phyloP scores from a whole-genome alignment of 2,329 filamentous ascomycete genomes.

The Penicillium sclerotiorum region DNA sequence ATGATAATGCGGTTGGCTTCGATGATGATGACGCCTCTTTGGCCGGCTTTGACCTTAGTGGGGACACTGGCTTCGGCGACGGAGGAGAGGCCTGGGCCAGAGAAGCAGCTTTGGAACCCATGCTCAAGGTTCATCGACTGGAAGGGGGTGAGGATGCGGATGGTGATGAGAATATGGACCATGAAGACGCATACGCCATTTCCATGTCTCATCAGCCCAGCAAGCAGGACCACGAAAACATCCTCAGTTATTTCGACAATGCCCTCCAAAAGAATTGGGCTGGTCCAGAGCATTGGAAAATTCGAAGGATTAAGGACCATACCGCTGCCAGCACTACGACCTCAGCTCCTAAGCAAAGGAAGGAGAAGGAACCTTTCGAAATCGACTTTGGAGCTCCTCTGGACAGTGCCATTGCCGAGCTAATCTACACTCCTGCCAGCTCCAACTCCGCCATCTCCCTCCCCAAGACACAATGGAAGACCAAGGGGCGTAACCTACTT shows the following conservation, averaged over 20 bases:
- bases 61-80: slow-evolving; percentile 85
- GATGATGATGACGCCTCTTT: slow-evolving; percentile 74
- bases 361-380: slow-evolving; percentile 95
- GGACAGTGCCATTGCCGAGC: slow-evolving; percentile 68
- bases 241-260: slow-evolving; percentile 97
- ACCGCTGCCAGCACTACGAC: slow-evolving; percentile 53
- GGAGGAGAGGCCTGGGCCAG: slow-evolving; percentile 94
- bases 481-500: slow-evolving; percentile 86
- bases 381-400: slow-evolving; percentile 85
- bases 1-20: slow-evolving; percentile 80
- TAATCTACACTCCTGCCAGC: slow-evolving; percentile 78
- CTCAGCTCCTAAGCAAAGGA: slow-evolving; percentile 64
- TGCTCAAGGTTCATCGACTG: slow-evolving; percentile 73
- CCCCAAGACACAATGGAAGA: slow-evolving; percentile 94
- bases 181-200: slow-evolving; percentile 74
- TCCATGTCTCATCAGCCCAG: slow-evolving; percentile 73
- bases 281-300: slow-evolving; percentile 98
- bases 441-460: slow-evolving; percentile 81
- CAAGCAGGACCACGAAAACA: slow-evolving; percentile 80
- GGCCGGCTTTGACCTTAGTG: slow-evolving; percentile 68
- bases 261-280: slow-evolving; percentile 96
- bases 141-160: slow-evolving; percentile 56
- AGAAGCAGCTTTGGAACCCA: slow-evolving; percentile 82
- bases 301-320: slow-evolving; percentile 85
- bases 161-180: slow-evolving; percentile 61